These are phyloP conservation scores for Wickerhamomyces ciferrii DNA, from an alignment of 805 yeast species.

Conservation along the genomic window DNA sequence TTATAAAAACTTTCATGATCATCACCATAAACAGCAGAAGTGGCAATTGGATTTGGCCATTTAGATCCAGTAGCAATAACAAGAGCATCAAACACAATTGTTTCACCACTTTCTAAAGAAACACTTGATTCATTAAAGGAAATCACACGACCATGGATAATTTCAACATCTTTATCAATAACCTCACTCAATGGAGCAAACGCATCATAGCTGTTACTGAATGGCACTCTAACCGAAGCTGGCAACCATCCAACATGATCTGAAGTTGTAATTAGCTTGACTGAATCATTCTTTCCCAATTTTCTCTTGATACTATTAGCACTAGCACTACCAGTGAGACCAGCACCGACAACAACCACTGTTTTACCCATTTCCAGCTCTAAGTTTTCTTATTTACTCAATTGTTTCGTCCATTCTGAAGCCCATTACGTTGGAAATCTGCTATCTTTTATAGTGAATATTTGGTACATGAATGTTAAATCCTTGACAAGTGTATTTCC, in stretches of 20 bases:
- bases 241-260: not conserved
- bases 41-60: constrained; percentile 18
- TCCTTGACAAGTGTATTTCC: no score
- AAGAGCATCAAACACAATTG: constrained; percentile 12
- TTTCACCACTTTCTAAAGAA: constrained; percentile 1
- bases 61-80: constrained; percentile 22
- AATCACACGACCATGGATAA: constrained; percentile 3
- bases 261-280: not conserved
- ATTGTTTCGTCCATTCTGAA: no score
- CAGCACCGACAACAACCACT: not conserved
- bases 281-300: not conserved
- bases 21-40: constrained; percentile 4
- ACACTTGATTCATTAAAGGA: constrained; percentile 6
- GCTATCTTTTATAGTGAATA: no score
- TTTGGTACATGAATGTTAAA: no score
- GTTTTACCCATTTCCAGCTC: not conserved
- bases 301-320: not conserved
- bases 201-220: not conserved
- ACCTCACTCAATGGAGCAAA: constrained; percentile 4
- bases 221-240: not conserved
- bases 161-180: constrained; percentile 6
- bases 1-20: constrained; percentile 5
- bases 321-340: not conserved
- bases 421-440: no score
- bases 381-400: no score